Evolutionary conservation across 2,329 filamentous ascomycete genomes (phyloP), one percentile per base, ranked within the genome.

Genomic region (Trichoderma koningii): DNA sequence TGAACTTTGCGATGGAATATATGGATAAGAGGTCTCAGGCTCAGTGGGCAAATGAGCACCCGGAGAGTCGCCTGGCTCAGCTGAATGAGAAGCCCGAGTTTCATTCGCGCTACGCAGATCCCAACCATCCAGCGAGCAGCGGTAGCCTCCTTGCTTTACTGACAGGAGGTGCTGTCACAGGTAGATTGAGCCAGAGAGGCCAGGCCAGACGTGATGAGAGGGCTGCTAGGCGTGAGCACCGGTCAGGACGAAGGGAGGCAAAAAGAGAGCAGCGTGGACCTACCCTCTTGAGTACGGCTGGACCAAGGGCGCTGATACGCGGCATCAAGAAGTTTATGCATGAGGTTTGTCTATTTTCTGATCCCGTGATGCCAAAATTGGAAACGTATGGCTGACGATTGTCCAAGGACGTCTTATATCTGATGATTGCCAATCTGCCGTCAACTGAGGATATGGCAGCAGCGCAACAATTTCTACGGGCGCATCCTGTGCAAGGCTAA

Each of bases 61-160:
- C 70, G 0, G 63, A 67, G 12, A 67, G 66, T 23, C 64, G 59
- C 5, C 52, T 70, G 7, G 70, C 72, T 21, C 71, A 68, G 10
- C 6, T 70, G 4, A 57, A 68, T 3, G 70, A 68, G 3, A 69
- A 69, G 55, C 68, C 69, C 1, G 65, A 68, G 19, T 75, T 75
- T 26, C 67, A 63, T 17, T 74, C 72, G 3, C 65, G 72, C 4
- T 74, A 73, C 34, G 70, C 72, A 2, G 72, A 74, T 26, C 73
- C 73, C 2, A 73, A 68, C 14, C 72, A 74, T 50, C 72, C 72
- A 15, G 73, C 70, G 1, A 67, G 67, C 48, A 74, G 71, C 15
- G 73, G 73, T 3, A 70, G 71, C n/a, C 44, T 69, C 3, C 59
- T 74, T 1, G 71, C 73, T 5, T 63, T 74, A 3, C 19, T 73